phyloP scores from a whole-genome alignment of 164 flowering plant genomes.

The Akebia trifoliata region DNA sequence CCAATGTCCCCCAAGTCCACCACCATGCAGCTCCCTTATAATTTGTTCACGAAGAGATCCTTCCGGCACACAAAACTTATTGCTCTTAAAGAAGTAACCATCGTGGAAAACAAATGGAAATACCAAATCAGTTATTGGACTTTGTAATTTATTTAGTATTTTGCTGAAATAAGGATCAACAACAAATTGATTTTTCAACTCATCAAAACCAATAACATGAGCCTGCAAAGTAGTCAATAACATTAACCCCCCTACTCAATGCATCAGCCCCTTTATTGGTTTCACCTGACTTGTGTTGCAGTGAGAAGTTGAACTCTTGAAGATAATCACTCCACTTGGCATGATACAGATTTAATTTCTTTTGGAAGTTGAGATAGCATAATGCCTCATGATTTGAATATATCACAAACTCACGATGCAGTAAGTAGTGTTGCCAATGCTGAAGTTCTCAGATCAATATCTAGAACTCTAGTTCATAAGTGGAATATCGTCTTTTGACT shows the following conservation, averaged over 20 bases:
- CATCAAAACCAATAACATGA: background rate
- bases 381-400: constrained; percentile 2
- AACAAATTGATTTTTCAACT: background rate
- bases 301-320: background rate
- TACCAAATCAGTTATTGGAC: background rate
- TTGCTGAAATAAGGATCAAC: background rate
- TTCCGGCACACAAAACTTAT: background rate
- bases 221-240: background rate
- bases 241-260: background rate
- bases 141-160: background rate
- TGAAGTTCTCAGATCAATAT: background rate
- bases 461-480: constrained; percentile 4
- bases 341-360: background rate
- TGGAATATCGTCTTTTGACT: background rate
- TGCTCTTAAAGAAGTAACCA: constrained; percentile 2
- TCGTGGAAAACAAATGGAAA: background rate
- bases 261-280: background rate
- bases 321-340: background rate
- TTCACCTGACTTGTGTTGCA: constrained; percentile 1
- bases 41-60: constrained; percentile 6
- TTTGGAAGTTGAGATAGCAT: background rate
- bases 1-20: constrained; percentile 3
- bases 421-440: background rate
- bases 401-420: background rate
- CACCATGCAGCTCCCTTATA: constrained; percentile 8